phyloP scores from a whole-genome alignment of 2,329 filamentous ascomycete species.

The Sarocladium oryzae region DNA sequence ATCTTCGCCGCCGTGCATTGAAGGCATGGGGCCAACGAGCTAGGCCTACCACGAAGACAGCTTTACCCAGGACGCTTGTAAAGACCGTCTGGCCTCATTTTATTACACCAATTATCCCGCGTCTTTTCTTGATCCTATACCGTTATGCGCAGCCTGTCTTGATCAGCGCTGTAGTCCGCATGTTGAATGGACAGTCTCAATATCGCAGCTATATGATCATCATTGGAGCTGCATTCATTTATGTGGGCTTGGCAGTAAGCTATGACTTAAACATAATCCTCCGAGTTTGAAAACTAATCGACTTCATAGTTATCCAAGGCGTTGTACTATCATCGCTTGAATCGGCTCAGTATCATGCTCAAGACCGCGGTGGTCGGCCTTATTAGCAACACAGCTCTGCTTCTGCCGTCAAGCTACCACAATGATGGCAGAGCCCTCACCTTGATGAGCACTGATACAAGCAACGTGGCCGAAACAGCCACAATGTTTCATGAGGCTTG shows the following conservation, averaged over 20 bases:
- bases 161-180: conserved; percentile 30
- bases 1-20: neutral
- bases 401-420: conserved; percentile 14
- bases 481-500: conserved; percentile 36
- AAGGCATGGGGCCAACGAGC: neutral
- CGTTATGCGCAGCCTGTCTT: conserved; percentile 34
- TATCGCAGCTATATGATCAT: conserved; percentile 22
- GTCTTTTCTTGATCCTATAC: conserved; percentile 31
- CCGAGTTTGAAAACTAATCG: neutral
- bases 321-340: conserved; percentile 24
- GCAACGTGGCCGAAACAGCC: conserved; percentile 23
- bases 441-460: conserved; percentile 34
- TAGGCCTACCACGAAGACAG: neutral
- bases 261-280: conserved; percentile 11
- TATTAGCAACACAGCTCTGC: conserved; percentile 26
- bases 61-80: neutral
- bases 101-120: conserved; percentile 24
- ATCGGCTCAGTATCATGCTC: conserved; percentile 26
- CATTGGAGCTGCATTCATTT: conserved; percentile 24
- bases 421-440: conserved; percentile 28
- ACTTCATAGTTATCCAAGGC: conserved; percentile 23
- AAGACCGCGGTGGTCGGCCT: conserved; percentile 29
- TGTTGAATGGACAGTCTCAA: conserved; percentile 14
- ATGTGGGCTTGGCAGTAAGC: conserved; percentile 30
- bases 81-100: conserved; percentile 15